Conservation (phyloP, 495 filamentous ascomycete genomes). For the Trichoderma gamsii region DNA sequence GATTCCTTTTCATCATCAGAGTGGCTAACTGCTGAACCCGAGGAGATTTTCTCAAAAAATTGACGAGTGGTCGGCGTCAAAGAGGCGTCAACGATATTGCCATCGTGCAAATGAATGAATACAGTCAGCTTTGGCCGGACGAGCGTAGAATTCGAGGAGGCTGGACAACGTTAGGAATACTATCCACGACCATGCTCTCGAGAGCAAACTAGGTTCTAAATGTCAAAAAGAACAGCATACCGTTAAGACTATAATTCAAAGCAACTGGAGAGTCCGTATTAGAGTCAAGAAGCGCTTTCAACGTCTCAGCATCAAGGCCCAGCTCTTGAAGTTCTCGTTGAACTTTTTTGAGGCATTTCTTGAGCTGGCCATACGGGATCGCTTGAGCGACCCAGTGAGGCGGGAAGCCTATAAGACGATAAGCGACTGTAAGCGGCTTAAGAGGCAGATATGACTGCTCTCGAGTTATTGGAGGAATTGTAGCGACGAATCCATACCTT, state of each 20-base stretch:
- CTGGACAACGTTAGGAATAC: neutral
- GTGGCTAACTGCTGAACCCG: conserved; percentile 22
- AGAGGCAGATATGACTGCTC: neutral
- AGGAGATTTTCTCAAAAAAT: conserved; percentile 44
- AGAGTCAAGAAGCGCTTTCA: conserved; percentile 35
- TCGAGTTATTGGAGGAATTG: neutral
- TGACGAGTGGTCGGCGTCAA: conserved; percentile 48
- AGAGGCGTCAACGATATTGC: conserved; percentile 48
- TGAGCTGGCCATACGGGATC: conserved; percentile 55
- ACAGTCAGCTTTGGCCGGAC: conserved; percentile 56
- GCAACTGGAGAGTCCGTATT: conserved; percentile 17
- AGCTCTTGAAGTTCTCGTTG: conserved; percentile 42
- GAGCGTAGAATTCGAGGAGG: conserved; percentile 17
- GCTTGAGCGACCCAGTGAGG: conserved; percentile 51
- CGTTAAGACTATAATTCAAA: conserved; percentile 28
- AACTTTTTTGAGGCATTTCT: conserved; percentile 58
- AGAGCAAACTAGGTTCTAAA: neutral
- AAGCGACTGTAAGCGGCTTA: neutral
- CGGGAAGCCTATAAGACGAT: conserved; percentile 32
- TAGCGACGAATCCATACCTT: conserved; percentile 23
- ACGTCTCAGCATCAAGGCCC: conserved; percentile 45
- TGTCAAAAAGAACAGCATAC: conserved; percentile 22
- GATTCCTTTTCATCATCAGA: conserved; percentile 19
- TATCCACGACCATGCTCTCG: neutral
- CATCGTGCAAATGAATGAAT: conserved; percentile 45